phyloP scores from a whole-genome alignment of 768 basidiomycete genomes.

The Phlebiopsis gigantea region DNA sequence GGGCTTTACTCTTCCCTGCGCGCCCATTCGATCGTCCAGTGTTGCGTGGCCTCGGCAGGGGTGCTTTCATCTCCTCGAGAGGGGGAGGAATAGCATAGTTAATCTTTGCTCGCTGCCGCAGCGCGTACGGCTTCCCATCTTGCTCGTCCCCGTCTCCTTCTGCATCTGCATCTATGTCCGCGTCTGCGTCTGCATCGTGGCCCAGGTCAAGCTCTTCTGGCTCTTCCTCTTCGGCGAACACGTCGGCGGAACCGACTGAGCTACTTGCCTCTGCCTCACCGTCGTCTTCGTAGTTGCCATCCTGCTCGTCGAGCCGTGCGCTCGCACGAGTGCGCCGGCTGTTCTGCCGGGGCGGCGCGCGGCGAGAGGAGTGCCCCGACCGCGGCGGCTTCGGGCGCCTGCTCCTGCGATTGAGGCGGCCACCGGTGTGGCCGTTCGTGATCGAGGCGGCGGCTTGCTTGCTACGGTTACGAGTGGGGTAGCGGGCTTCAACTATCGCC shows the following conservation, averaged over 20 bases:
- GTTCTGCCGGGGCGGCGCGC: not conserved
- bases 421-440: slow-evolving; percentile 18
- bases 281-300: slow-evolving; percentile 45
- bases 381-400: not conserved
- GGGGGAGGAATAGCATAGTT: slow-evolving; percentile 83
- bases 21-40: slow-evolving; percentile 27
- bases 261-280: slow-evolving; percentile 32
- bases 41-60: slow-evolving; percentile 34
- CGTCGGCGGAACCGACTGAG: slow-evolving; percentile 44
- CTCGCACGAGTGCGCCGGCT: slow-evolving; percentile 21
- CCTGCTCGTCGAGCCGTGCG: slow-evolving; percentile 33
- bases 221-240: slow-evolving; percentile 51
- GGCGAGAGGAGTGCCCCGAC: not conserved
- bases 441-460: slow-evolving; percentile 24
- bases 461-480: slow-evolving; percentile 35
- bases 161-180: slow-evolving; percentile 41
- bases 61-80: slow-evolving; percentile 57
- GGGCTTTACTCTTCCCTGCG: slow-evolving; percentile 36
- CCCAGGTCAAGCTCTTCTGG: slow-evolving; percentile 36
- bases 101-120: slow-evolving; percentile 60
- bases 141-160: slow-evolving; percentile 36
- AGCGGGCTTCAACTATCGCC: slow-evolving; percentile 27
- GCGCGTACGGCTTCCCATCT: slow-evolving; percentile 56
- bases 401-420: slow-evolving; percentile 25
- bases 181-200: slow-evolving; percentile 31